Percentiles rank a stretch among this genome's conserved stretches.
These are phyloP conservation scores for Aspergillus heteromorphus DNA, from an alignment of 495 filamentous ascomycete species.

Conservation along the genomic window DNA sequence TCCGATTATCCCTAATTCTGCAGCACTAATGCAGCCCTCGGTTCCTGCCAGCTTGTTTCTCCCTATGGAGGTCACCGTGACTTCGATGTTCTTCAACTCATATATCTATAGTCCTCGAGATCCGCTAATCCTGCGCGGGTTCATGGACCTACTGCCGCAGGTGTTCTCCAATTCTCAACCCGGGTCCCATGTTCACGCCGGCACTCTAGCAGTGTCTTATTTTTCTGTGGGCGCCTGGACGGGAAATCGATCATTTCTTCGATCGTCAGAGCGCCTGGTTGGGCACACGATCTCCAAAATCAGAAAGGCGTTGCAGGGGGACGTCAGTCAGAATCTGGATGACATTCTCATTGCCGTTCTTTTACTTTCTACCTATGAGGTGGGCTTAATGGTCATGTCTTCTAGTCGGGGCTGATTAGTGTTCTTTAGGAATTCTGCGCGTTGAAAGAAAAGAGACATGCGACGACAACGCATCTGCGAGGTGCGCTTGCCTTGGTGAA, in stretches of 20 bases:
- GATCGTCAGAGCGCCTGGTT: constrained; percentile 31
- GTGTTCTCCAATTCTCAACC: constrained; percentile 42
- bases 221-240: constrained; percentile 41
- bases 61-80: constrained; percentile 28
- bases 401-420: background rate
- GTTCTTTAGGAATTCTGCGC: constrained; percentile 27
- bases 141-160: constrained; percentile 50
- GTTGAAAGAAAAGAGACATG: constrained; percentile 19
- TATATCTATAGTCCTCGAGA: constrained; percentile 28
- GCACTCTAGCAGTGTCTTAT: constrained; percentile 58
- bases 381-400: constrained; percentile 20
- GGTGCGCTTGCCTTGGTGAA: constrained; percentile 34
- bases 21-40: background rate
- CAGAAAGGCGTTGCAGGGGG: constrained; percentile 47
- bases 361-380: constrained; percentile 61
- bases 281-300: constrained; percentile 48
- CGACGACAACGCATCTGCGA: constrained; percentile 26
- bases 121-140: constrained; percentile 25
- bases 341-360: constrained; percentile 57
- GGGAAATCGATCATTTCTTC: constrained; percentile 36
- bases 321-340: constrained; percentile 43
- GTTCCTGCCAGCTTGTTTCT: constrained; percentile 17
- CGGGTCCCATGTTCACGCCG: constrained; percentile 47
- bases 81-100: constrained; percentile 33
- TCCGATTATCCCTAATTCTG: background rate